Evolutionary conservation across 1,139 yeast genomes (phyloP).

Genomic region (Suhomyces wounanorum): DNA sequence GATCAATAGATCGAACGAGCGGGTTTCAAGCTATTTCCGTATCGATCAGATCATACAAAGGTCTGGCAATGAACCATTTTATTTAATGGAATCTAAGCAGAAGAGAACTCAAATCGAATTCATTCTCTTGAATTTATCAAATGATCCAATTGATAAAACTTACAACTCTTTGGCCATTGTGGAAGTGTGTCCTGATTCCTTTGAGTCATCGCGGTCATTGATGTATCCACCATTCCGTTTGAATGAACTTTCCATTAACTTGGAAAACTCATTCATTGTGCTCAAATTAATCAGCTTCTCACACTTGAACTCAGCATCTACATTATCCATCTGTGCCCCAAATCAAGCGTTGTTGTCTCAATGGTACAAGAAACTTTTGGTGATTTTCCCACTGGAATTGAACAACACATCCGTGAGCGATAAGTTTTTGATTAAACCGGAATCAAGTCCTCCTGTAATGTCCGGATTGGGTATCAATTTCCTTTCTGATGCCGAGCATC

Average conservation of each 20-base stretch:
- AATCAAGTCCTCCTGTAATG: conserved; percentile 24
- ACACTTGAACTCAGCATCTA: conserved; percentile 3
- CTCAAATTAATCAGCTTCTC: conserved; percentile 33
- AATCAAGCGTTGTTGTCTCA: conserved; percentile 22
- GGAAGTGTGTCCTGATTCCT: conserved; percentile 11
- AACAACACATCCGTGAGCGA: conserved; percentile 27
- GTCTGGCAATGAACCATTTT: conserved; percentile 27
- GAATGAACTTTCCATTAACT: conserved; percentile 28
- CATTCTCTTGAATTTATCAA: conserved; percentile 32
- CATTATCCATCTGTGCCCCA: conserved; percentile 17
- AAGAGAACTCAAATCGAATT: conserved; percentile 27
- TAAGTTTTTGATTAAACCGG: conserved; percentile 26
- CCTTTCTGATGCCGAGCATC: conserved; percentile 23
- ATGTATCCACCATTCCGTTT: conserved; percentile 45
- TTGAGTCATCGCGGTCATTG: conserved; percentile 27
- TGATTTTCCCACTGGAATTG: conserved; percentile 35
- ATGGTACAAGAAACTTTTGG: conserved; percentile 33
- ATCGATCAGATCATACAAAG: conserved; percentile 39
- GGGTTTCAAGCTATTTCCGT: conserved; percentile 45
- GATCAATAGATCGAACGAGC: conserved; percentile 14
- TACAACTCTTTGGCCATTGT: conserved; percentile 46
- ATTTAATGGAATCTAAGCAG: conserved; percentile 17
- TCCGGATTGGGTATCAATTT: conserved; percentile 41
- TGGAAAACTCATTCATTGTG: conserved; percentile 23
- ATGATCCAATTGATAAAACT: conserved; percentile 10